Evolutionary conservation across 1,139 yeast genomes (phyloP).

Genomic region (Suhomyces terraborum): DNA sequence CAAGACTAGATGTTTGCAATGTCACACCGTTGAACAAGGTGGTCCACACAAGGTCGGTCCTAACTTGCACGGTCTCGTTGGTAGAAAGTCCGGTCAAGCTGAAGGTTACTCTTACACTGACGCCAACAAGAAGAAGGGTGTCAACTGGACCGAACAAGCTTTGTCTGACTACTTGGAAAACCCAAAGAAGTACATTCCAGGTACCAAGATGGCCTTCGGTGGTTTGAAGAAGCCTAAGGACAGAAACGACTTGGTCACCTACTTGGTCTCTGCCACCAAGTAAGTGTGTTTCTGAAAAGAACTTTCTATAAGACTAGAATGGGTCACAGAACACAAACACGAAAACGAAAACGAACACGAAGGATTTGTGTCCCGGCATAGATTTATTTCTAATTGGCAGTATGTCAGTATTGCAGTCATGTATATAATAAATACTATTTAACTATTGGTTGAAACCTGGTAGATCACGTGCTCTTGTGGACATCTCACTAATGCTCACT

Average conservation of each 20-base stretch:
- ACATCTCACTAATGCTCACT: too few relatives aligned
- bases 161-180: slow-evolving; percentile 95
- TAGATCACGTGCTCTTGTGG: slow-evolving; percentile 1
- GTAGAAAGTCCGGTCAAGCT: slow-evolving; percentile 91
- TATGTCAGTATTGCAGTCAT: slow-evolving; percentile 6
- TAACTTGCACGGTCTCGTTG: slow-evolving; percentile 91
- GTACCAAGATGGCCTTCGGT: slow-evolving; percentile 99
- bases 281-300: slow-evolving; percentile 40
- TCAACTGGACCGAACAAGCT: slow-evolving; percentile 82
- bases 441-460: slow-evolving; percentile 1
- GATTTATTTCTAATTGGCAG: slow-evolving; percentile 8
- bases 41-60: slow-evolving; percentile 99
- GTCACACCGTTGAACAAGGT: slow-evolving; percentile 95
- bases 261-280: slow-evolving; percentile 79
- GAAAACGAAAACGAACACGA: not conserved
- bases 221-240: slow-evolving; percentile 99
- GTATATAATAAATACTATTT: slow-evolving; percentile 13
- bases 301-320: too few relatives aligned
- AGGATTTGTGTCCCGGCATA: slow-evolving; percentile 5
- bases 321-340: too few relatives aligned
- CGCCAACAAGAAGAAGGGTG: slow-evolving; percentile 97
- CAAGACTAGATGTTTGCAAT: slow-evolving; percentile 98
- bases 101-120: slow-evolving; percentile 95
- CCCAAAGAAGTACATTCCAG: slow-evolving; percentile 99
- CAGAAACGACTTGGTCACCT: slow-evolving; percentile 94